Evolutionary conservation across 768 basidiomycete genomes (phyloP).

Genomic region (Calocybe cyanea): DNA sequence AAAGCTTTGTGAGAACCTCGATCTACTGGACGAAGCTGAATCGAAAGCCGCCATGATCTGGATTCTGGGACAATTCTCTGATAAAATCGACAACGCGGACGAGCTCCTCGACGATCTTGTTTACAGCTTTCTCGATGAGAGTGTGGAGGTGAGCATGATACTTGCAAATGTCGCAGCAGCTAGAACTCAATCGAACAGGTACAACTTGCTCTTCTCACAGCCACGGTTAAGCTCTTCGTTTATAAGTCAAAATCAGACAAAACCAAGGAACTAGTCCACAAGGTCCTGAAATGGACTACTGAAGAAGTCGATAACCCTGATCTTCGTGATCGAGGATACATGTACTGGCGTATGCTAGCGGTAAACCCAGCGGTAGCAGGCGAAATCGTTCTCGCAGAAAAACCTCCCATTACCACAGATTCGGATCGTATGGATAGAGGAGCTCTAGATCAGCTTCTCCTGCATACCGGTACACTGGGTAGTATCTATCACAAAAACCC

Average conservation of each 20-base stretch:
- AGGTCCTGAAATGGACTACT: constrained; percentile 94
- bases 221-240: constrained; percentile 94
- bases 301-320: constrained; percentile 99
- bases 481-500: constrained; percentile 99
- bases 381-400: constrained; percentile 88
- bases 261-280: constrained; percentile 87
- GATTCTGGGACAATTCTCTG: constrained; percentile 95
- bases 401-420: constrained; percentile 96
- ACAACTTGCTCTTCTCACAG: constrained; percentile 91
- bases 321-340: constrained; percentile 94
- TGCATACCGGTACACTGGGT: constrained; percentile 91
- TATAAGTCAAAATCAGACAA: constrained; percentile 81
- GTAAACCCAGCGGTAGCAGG: constrained; percentile 86
- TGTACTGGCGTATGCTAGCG: constrained; percentile 98
- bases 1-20: constrained; percentile 87
- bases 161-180: background rate
- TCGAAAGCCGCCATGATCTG: constrained; percentile 97
- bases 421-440: constrained; percentile 97
- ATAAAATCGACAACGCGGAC: constrained; percentile 93
- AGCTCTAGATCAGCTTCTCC: constrained; percentile 87
- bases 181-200: constrained; percentile 50
- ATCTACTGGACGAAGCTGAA: constrained; percentile 91
- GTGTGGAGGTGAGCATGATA: constrained; percentile 70
- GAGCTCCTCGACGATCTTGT: constrained; percentile 91
- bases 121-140: constrained; percentile 88